Conservation (phyloP, 106 monocot species). For the Dendrobium officinale region DNA sequence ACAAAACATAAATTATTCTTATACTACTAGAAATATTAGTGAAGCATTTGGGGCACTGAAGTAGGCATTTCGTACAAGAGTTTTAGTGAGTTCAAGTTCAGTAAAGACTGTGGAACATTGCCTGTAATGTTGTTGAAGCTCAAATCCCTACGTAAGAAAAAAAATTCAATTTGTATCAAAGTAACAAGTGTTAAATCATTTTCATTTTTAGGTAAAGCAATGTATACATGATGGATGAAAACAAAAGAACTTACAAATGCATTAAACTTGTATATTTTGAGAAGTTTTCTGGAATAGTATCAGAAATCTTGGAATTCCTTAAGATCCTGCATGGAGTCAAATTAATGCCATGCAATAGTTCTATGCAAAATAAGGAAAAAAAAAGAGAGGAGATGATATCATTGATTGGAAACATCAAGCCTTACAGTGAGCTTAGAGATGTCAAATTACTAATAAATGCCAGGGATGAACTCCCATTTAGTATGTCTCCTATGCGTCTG, state of each 20-base stretch:
- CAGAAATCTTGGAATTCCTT: constrained; percentile 67
- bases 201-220: neutral
- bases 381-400: neutral
- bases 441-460: constrained; percentile 60
- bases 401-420: constrained; percentile 1
- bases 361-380: neutral
- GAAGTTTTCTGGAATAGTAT: constrained; percentile 40
- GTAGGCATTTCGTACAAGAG: constrained; percentile 41
- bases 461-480: constrained; percentile 64
- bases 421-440: constrained; percentile 65
- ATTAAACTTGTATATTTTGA: constrained; percentile 29
- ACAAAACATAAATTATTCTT: constrained; percentile 8
- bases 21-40: neutral
- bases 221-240: no score
- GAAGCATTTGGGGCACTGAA: neutral
- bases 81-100: constrained; percentile 41
- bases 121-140: constrained; percentile 93
- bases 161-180: neutral
- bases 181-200: neutral
- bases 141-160: constrained; percentile 50
- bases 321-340: constrained; percentile 38
- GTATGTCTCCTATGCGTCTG: constrained; percentile 69
- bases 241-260: constrained; percentile 39
- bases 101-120: constrained; percentile 53
- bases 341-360: no score